These are phyloP conservation scores for Trypanosoma boissoni DNA, from an alignment of 208 protist genomes.

Conservation along the genomic window DNA sequence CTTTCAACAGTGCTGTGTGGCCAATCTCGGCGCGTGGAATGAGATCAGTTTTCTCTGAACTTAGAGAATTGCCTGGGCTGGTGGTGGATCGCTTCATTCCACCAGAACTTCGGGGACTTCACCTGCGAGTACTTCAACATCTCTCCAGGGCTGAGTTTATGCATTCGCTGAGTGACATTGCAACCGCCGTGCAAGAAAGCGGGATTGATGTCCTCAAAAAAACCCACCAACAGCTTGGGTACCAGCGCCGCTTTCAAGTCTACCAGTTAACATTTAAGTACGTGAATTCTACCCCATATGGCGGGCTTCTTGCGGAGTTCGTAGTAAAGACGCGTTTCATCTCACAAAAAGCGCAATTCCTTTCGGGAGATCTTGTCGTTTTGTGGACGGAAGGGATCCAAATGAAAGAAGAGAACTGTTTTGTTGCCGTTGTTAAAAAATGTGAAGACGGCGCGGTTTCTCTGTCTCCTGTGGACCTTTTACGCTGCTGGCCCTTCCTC, in stretches of 20 bases:
- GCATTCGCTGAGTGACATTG: not conserved
- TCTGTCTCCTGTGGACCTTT: not conserved
- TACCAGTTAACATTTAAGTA: not conserved
- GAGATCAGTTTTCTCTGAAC: not conserved
- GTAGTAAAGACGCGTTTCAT: not conserved
- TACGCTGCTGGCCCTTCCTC: not conserved
- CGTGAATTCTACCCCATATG: not conserved
- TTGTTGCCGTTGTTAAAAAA: conserved; percentile 2
- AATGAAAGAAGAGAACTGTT: not conserved
- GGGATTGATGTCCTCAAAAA: not conserved
- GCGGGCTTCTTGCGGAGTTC: not conserved
- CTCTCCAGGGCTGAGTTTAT: not conserved
- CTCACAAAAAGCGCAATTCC: not conserved
- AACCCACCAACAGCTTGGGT: not conserved
- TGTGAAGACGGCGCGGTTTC: not conserved
- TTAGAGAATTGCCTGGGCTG: not conserved
- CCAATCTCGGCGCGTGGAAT: not conserved
- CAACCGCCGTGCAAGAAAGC: not conserved
- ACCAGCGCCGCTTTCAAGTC: not conserved
- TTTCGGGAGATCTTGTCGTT: not conserved
- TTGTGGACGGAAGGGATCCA: not conserved
- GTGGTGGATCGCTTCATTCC: conserved; percentile 11
- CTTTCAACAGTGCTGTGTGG: not conserved
- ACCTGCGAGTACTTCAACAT: conserved; percentile 1
- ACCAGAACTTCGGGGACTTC: not conserved